Conservation (phyloP, 2,329 filamentous ascomycete genomes). For the Epichloe sylvatica region DNA sequence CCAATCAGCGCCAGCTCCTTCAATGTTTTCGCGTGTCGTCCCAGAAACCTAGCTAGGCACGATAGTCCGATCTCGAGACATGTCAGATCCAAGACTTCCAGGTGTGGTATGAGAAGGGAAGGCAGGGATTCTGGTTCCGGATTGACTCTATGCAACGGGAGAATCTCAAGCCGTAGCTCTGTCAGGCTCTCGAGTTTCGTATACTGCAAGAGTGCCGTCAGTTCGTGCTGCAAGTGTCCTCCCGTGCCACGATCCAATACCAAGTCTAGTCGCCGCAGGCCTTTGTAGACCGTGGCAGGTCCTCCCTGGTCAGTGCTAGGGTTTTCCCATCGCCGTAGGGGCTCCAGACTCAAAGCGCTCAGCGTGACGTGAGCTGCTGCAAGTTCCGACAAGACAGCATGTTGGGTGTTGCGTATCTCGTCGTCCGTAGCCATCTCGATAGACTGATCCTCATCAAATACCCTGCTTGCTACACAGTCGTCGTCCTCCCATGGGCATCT, state of each 20-base stretch:
- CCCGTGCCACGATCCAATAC: not conserved
- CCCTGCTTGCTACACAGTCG: not conserved
- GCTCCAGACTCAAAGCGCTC: slow-evolving; percentile 2
- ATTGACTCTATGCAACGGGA: not conserved
- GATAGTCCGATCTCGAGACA: not conserved
- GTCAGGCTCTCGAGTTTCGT: not conserved
- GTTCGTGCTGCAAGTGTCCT: not conserved
- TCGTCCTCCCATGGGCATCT: slow-evolving; percentile 11
- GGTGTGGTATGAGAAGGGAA: not conserved
- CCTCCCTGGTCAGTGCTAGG: not conserved
- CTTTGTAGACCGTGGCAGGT: not conserved
- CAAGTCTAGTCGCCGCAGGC: not conserved
- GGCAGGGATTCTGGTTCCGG: not conserved
- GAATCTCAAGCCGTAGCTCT: slow-evolving; percentile 10
- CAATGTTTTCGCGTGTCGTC: not conserved
- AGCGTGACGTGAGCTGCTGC: slow-evolving; percentile 7
- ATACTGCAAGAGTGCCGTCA: not conserved
- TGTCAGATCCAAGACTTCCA: not conserved
- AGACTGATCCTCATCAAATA: slow-evolving; percentile 9
- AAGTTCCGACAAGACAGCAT: slow-evolving; percentile 10
- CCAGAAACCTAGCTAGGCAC: not conserved
- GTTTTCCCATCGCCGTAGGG: not conserved
- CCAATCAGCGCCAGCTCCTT: not conserved
- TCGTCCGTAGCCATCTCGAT: slow-evolving; percentile 7
- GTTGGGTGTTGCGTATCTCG: slow-evolving; percentile 9